A percentile compares a stretch with the other conserved stretches of the same genome.
phyloP scores from a whole-genome alignment of 2,329 filamentous ascomycete species.

The Alternaria tenuissima region DNA sequence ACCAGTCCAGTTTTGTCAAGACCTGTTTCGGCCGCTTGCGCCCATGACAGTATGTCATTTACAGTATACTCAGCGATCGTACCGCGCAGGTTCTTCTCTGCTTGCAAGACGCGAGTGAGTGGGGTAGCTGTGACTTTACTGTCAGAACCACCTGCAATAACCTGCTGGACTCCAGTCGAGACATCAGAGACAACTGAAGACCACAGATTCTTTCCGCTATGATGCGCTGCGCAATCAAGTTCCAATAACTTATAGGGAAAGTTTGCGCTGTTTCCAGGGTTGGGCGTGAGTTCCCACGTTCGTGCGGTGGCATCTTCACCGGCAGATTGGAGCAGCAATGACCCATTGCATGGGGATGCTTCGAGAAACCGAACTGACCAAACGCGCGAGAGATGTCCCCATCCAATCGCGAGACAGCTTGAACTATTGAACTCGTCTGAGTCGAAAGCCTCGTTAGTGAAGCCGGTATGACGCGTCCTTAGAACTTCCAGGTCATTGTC shows the following conservation, averaged over 20 bases:
- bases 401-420: conserved; percentile 70
- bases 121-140: conserved; percentile 61
- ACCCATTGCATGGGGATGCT: conserved; percentile 47
- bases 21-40: background rate
- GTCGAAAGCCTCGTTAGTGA: conserved; percentile 48
- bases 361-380: conserved; percentile 80
- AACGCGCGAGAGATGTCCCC: conserved; percentile 89
- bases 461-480: conserved; percentile 55
- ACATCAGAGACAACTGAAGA: conserved; percentile 52
- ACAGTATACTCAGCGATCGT: conserved; percentile 36
- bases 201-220: conserved; percentile 93
- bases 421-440: conserved; percentile 25
- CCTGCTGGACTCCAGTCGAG: conserved; percentile 14
- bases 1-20: background rate
- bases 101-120: conserved; percentile 10
- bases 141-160: conserved; percentile 76
- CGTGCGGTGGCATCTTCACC: conserved; percentile 85
- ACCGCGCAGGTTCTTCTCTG: background rate
- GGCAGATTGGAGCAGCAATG: conserved; percentile 70
- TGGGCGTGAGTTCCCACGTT: conserved; percentile 64
- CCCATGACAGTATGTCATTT: conserved; percentile 31
- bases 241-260: conserved; percentile 58
- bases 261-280: background rate
- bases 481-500: conserved; percentile 32
- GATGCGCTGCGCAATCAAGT: conserved; percentile 66